Evolutionary conservation across 495 filamentous ascomycete species (phyloP).

Genomic region (Annulohypoxylon stygium): DNA sequence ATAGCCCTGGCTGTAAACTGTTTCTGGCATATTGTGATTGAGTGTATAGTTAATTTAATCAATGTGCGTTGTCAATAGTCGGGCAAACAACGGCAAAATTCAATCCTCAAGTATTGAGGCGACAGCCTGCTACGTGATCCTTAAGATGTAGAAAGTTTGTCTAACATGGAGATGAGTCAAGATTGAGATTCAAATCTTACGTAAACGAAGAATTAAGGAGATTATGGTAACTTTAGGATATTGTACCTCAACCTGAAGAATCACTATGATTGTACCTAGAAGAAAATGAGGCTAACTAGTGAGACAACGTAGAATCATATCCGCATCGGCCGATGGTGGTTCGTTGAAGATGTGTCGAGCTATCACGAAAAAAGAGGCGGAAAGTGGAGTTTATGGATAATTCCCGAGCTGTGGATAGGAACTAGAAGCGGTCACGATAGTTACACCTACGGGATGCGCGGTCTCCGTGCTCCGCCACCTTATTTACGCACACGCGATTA

Average conservation of each 20-base stretch:
- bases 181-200: background rate
- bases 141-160: background rate
- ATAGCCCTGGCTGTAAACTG: no score
- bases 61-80: no score
- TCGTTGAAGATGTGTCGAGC: background rate
- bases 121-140: background rate
- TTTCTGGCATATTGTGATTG: no score
- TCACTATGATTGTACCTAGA: background rate
- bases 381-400: background rate
- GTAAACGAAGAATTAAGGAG: background rate
- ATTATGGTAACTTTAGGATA: background rate
- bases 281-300: background rate
- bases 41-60: no score
- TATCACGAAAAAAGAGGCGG: background rate
- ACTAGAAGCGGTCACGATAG: background rate
- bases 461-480: slow-evolving; percentile 1
- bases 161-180: background rate
- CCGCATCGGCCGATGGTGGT: background rate
- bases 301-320: background rate
- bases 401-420: background rate
- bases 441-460: background rate
- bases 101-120: background rate
- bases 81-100: no score
- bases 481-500: slow-evolving; percentile 11
- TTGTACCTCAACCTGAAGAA: background rate